These are phyloP conservation scores for Prunus davidiana DNA, from an alignment of 306 rosid species.

Conservation along the genomic window DNA sequence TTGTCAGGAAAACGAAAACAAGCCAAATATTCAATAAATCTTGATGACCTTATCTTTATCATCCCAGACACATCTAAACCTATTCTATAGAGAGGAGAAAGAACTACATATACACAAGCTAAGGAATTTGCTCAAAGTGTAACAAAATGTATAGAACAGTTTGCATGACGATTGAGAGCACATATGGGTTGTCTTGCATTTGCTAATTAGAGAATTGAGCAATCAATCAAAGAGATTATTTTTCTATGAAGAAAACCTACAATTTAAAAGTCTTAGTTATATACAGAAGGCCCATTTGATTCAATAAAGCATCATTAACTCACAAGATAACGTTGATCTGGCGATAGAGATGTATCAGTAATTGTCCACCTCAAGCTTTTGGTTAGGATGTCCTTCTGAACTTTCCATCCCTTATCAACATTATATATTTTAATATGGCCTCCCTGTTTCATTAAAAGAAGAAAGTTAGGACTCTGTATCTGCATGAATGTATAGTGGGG, in stretches of 20 bases:
- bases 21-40: background rate
- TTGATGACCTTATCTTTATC: background rate
- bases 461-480: background rate
- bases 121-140: background rate
- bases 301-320: constrained; percentile 29
- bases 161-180: background rate
- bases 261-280: background rate
- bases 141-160: background rate
- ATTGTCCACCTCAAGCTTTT: constrained; percentile 84
- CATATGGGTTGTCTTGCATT: background rate
- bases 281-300: background rate
- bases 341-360: constrained; percentile 87
- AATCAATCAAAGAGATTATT: background rate
- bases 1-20: background rate
- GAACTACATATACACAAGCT: background rate
- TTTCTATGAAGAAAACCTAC: background rate
- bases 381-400: constrained; percentile 74
- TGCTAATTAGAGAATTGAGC: background rate
- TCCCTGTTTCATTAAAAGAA: constrained; percentile 40
- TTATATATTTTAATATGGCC: constrained; percentile 78
- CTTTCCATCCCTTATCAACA: constrained; percentile 77
- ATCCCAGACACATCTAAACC: background rate
- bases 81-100: background rate
- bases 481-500: background rate
- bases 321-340: constrained; percentile 72